Evolutionary conservation across 164 flowering plant genomes (phyloP), one percentile per base, ranked within the genome.

Genomic region (Tinospora cordifolia): DNA sequence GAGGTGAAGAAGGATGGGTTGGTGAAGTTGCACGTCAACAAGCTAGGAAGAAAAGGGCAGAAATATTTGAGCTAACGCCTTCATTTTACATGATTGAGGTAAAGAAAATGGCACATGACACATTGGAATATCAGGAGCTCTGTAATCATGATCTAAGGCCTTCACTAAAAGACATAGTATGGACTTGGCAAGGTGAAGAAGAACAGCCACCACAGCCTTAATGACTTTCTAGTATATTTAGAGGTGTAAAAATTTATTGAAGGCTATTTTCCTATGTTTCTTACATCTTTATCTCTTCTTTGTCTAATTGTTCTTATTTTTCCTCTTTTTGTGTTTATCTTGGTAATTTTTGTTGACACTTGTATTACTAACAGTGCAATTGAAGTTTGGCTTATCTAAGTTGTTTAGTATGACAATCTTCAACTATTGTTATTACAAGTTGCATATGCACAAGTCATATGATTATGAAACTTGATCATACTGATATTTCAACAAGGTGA

Each of bases 61-160:
- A 85, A 77, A 85, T 85, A 13, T 85, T 83, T 21, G 86, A 83
- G 75, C 75, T 83, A 0, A 72, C 86, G 2, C 85, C 86, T 30
- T 67, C 83, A 27, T 76, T 80, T 41, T 76, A 74, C 59, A 60
- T 83, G 69, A 81, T 85, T 66, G 88, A 85, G 71, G 74, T 85
- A 73, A 85, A 77, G 74, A 81, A 81, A 71, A 36, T 59, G 13
- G 67, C 83, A 1, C 86, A 86, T 0, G 86, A 85, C 62, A 81
- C 88, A 8, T 11, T 81, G 65, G 88, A 85, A 70, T 85, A 85
- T 68, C 66, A 75, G 58, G 67, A 78, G 21, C 83, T 85, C 69
- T 83, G 83, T 69, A 66, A 79, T 69, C 76, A 80, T 30, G 84
- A 78, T 2, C 67, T 80, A 63, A 83, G 67, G 69, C 85, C 87